Percentiles rank a stretch among this genome's conserved stretches.
phyloP scores from a whole-genome alignment of 345 rosid species.

The Mangifera indica region DNA sequence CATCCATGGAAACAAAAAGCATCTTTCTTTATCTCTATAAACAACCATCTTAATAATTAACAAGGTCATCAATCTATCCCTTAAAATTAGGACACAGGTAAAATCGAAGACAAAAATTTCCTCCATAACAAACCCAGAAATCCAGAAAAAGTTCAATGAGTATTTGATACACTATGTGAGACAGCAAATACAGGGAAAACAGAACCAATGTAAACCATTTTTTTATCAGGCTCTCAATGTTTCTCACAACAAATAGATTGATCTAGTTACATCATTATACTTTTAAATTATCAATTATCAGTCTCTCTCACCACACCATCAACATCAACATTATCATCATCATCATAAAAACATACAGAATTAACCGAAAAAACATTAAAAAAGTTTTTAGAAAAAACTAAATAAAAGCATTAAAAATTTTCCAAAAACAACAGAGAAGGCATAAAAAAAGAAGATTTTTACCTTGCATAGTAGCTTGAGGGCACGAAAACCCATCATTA shows the following conservation, averaged over 20 bases:
- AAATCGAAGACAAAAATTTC: not conserved
- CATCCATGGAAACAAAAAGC: not conserved
- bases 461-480: slow-evolving; percentile 54
- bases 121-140: not conserved
- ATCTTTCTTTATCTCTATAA: not conserved
- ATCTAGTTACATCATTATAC: not conserved
- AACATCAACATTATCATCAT: too few species aligned
- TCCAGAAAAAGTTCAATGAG: not conserved
- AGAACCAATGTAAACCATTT: not conserved
- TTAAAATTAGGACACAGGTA: not conserved
- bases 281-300: not conserved
- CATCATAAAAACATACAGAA: not conserved
- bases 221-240: not conserved
- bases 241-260: not conserved
- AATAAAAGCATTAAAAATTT: too few species aligned
- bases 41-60: not conserved
- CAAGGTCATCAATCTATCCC: not conserved
- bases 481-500: slow-evolving; percentile 79
- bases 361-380: not conserved
- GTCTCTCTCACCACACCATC: not conserved
- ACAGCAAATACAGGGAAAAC: not conserved
- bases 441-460: not conserved
- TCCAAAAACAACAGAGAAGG: not conserved
- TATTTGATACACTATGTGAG: not conserved
- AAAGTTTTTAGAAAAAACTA: too few species aligned